A percentile compares a stretch with the other conserved stretches of the same genome.
Conservation (phyloP, 2,329 filamentous ascomycete species). For the Pseudocercospora pini-densiflorae region DNA sequence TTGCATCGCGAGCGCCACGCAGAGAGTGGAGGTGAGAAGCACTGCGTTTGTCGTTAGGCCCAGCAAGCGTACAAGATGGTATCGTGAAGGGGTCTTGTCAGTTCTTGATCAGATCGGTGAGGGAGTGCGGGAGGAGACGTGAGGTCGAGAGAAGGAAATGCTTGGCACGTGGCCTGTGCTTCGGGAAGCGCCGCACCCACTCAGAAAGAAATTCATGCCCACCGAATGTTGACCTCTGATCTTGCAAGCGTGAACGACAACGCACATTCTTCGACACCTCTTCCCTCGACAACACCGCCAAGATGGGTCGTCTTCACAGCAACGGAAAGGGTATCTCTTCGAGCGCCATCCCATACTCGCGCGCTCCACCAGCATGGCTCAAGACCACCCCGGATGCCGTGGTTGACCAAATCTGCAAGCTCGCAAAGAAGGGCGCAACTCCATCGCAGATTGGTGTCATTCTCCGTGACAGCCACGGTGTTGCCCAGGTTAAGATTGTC, state of each 20-base stretch:
- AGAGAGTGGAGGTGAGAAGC: not conserved
- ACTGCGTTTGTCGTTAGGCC: not conserved
- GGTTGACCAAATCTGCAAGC: conserved; percentile 98
- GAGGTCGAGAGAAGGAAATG: not conserved
- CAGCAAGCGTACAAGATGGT: not conserved
- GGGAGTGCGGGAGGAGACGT: not conserved
- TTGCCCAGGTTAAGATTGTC: conserved; percentile 97
- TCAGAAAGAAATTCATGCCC: not conserved
- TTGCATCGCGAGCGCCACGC: conserved; percentile 8
- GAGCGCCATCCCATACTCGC: conserved; percentile 96
- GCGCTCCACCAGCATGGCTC: conserved; percentile 89
- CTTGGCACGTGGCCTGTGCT: not conserved
- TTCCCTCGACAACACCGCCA: conserved; percentile 48
- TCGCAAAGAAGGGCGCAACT: conserved; percentile 98
- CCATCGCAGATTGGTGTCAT: conserved; percentile 99
- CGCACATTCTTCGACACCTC: conserved; percentile 19
- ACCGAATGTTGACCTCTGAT: not conserved
- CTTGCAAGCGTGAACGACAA: conserved; percentile 14
- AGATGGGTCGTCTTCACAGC: conserved; percentile 97
- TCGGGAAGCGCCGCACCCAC: not conserved
- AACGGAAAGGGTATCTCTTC: conserved; percentile 99
- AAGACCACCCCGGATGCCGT: conserved; percentile 99
- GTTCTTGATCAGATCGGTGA: conserved; percentile 1
- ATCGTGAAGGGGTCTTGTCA: not conserved
- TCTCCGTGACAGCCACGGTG: conserved; percentile 96